Evolutionary conservation across 805 yeast genomes (phyloP).

Genomic region (Suhomyces emberorum): DNA sequence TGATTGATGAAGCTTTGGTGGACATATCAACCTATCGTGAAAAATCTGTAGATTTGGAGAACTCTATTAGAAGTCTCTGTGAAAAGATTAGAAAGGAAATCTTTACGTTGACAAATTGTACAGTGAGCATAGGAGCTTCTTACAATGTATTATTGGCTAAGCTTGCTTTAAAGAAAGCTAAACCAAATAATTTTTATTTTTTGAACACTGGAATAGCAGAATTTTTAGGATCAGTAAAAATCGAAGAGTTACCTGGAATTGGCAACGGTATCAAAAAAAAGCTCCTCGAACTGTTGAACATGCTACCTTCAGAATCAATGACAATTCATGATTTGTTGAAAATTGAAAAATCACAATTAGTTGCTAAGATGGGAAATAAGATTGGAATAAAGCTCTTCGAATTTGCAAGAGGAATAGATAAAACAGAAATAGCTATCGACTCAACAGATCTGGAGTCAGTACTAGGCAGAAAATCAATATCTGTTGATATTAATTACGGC

Average conservation of each 20-base stretch:
- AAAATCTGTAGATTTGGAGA: conserved; percentile 1
- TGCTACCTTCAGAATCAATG: conserved; percentile 14
- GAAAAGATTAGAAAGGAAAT: conserved; percentile 40
- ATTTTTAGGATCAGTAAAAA: conserved; percentile 34
- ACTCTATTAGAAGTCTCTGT: conserved; percentile 21
- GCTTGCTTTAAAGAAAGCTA: conserved; percentile 67
- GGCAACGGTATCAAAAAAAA: conserved; percentile 52
- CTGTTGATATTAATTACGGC: conserved; percentile 91
- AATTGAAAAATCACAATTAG: conserved; percentile 34
- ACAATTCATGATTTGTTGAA: conserved; percentile 38
- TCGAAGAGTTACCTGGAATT: conserved; percentile 57
- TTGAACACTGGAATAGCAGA: conserved; percentile 27
- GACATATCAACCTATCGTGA: conserved; percentile 47
- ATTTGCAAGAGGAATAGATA: conserved; percentile 66
- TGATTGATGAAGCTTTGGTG: conserved; percentile 87
- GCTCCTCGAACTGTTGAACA: conserved; percentile 32
- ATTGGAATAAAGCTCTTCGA: conserved; percentile 63
- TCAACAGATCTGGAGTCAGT: conserved; percentile 40
- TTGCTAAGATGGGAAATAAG: conserved; percentile 60
- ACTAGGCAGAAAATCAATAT: conserved; percentile 67
- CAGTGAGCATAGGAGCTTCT: conserved; percentile 80
- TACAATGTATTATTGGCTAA: conserved; percentile 74
- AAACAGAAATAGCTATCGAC: conserved; percentile 54
- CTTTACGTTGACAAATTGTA: conserved; percentile 48
- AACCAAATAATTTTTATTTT: conserved; percentile 66